A percentile compares a stretch with the other conserved stretches of the same genome.
Evolutionary conservation across 768 basidiomycete genomes (phyloP).

Genomic region (Cubamyces lactineus): DNA sequence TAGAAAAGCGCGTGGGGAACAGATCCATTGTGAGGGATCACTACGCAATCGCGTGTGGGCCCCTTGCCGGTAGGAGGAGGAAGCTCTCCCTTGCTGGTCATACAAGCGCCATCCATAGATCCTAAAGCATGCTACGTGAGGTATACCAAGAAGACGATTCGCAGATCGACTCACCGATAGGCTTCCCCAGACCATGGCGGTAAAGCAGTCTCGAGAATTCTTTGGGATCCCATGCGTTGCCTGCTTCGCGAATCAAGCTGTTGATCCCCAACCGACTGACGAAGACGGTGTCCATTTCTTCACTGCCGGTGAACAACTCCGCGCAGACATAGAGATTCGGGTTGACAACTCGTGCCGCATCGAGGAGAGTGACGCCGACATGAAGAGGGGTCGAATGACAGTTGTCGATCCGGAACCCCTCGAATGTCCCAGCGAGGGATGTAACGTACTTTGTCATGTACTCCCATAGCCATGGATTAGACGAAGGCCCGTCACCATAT

Average conservation of each 20-base stretch:
- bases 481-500: slow-evolving; percentile 77
- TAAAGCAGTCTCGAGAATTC: slow-evolving; percentile 89
- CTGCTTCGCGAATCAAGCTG: slow-evolving; percentile 92
- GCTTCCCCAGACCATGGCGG: slow-evolving; percentile 89
- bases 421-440: slow-evolving; percentile 79
- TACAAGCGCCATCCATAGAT: slow-evolving; percentile 91
- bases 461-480: slow-evolving; percentile 94
- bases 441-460: slow-evolving; percentile 88
- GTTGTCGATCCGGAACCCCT: slow-evolving; percentile 98
- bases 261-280: slow-evolving; percentile 93
- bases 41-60: slow-evolving; percentile 67
- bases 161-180: slow-evolving; percentile 65
- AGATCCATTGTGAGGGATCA: slow-evolving; percentile 84
- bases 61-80: slow-evolving; percentile 85
- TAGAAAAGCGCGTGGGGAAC: slow-evolving; percentile 92
- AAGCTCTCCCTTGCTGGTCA: slow-evolving; percentile 76
- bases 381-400: slow-evolving; percentile 96
- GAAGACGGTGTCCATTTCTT: slow-evolving; percentile 91
- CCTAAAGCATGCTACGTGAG: slow-evolving; percentile 45
- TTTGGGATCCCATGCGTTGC: slow-evolving; percentile 88
- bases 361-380: slow-evolving; percentile 95
- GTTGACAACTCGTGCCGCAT: slow-evolving; percentile 84
- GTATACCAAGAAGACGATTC: not conserved
- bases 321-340: slow-evolving; percentile 97
- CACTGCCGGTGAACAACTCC: slow-evolving; percentile 94